Evolutionary conservation across 768 basidiomycete species (phyloP).

Genomic region (Mycena crocata): DNA sequence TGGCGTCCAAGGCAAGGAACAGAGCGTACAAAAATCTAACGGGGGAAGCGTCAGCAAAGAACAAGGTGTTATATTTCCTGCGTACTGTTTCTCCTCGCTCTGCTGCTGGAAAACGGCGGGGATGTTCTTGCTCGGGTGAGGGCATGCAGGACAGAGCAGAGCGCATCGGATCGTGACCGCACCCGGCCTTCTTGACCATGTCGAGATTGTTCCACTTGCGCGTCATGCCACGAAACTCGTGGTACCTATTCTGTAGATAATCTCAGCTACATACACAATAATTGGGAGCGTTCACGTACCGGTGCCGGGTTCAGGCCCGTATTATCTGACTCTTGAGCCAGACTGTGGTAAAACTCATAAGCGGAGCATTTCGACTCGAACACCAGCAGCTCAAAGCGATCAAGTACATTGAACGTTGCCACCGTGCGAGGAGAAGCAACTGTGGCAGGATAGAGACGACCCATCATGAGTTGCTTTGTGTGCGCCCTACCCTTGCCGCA

Average conservation of each 20-base stretch:
- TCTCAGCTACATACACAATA: neutral
- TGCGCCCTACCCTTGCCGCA: conserved; percentile 15
- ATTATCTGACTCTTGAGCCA: conserved; percentile 34
- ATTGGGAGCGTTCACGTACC: neutral
- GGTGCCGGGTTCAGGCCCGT: too few relatives aligned
- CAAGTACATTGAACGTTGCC: conserved; percentile 25
- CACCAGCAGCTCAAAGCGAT: conserved; percentile 24
- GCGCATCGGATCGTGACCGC: conserved; percentile 36
- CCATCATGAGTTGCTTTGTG: conserved; percentile 26
- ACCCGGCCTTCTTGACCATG: conserved; percentile 34
- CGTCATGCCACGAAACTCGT: conserved; percentile 24
- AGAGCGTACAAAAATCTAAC: conserved; percentile 28
- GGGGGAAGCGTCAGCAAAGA: neutral
- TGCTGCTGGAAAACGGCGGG: conserved; percentile 34
- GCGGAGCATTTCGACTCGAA: conserved; percentile 27
- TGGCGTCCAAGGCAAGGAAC: conserved; percentile 36
- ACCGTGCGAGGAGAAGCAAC: conserved; percentile 20
- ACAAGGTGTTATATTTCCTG: neutral
- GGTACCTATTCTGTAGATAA: conserved; percentile 35
- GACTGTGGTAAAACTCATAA: conserved; percentile 35
- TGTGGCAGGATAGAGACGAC: conserved; percentile 31
- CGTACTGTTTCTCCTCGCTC: conserved; percentile 17
- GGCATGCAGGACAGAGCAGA: conserved; percentile 43
- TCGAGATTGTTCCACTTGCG: conserved; percentile 32
- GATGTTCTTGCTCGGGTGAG: conserved; percentile 41